phyloP scores from a whole-genome alignment of 139 green algal species.

The Coccomyxa sp. region DNA sequence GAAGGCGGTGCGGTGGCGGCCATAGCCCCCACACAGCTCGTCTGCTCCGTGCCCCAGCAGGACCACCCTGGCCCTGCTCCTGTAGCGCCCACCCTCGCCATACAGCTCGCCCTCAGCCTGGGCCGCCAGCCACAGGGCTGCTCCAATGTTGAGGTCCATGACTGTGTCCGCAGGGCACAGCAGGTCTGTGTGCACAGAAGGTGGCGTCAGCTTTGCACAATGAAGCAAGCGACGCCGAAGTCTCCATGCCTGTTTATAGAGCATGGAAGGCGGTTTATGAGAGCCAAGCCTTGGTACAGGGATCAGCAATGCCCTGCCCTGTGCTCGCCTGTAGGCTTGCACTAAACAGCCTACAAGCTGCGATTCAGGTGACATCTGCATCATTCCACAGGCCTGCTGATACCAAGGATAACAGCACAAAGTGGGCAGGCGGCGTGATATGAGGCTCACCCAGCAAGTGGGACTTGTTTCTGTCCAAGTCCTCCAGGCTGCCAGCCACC shows the following conservation, averaged over 20 bases:
- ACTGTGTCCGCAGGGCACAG: slow-evolving; percentile 77
- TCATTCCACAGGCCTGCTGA: too few relatives aligned
- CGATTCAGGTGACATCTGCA: too few relatives aligned
- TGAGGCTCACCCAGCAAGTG: slow-evolving; percentile 49
- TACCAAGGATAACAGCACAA: too few relatives aligned
- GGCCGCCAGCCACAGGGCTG: slow-evolving; percentile 82
- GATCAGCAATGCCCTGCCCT: not conserved
- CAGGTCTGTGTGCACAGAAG: slow-evolving; percentile 42
- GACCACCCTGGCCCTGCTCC: slow-evolving; percentile 63
- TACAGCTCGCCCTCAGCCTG: slow-evolving; percentile 41
- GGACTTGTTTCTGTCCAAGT: slow-evolving; percentile 47
- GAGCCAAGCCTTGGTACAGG: not conserved
- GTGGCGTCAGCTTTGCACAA: not conserved
- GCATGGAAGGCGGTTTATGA: not conserved
- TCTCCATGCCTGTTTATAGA: too few relatives aligned
- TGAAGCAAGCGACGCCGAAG: not conserved
- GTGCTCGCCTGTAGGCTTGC: too few relatives aligned
- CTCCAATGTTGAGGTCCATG: slow-evolving; percentile 96
- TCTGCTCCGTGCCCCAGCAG: slow-evolving; percentile 92
- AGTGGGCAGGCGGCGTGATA: too few relatives aligned
- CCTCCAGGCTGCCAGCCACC: slow-evolving; percentile 67
- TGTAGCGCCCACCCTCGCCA: slow-evolving; percentile 19
- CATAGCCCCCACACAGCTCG: slow-evolving; percentile 91
- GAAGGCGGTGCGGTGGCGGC: slow-evolving; percentile 82
- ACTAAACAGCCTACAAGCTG: too few relatives aligned